Percentiles rank a stretch among this genome's conserved stretches.
These are phyloP conservation scores for Vanderwaltozyma polyspora DNA, from an alignment of 805 yeast genomes.

Conservation along the genomic window DNA sequence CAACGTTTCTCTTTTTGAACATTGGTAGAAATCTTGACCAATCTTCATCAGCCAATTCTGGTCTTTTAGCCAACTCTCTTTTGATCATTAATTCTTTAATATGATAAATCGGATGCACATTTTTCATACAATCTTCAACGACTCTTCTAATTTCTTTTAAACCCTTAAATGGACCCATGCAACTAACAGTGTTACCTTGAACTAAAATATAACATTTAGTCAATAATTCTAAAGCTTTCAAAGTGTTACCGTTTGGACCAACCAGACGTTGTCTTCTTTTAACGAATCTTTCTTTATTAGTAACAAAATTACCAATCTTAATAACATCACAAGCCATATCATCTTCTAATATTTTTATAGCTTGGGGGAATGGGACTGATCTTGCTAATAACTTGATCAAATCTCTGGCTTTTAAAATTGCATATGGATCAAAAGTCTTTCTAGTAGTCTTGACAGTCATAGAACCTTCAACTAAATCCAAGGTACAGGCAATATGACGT, in stretches of 20 bases:
- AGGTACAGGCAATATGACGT: slow-evolving; percentile 67
- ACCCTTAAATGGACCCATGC: slow-evolving; percentile 94
- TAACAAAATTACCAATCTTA: slow-evolving; percentile 81
- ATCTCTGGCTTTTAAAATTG: slow-evolving; percentile 88
- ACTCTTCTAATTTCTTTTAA: slow-evolving; percentile 85
- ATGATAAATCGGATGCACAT: slow-evolving; percentile 94
- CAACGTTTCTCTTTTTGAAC: slow-evolving; percentile 92
- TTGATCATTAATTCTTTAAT: slow-evolving; percentile 96
- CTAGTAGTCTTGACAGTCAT: slow-evolving; percentile 95
- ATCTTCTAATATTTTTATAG: slow-evolving; percentile 80
- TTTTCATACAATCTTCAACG: slow-evolving; percentile 95
- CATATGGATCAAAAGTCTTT: slow-evolving; percentile 91
- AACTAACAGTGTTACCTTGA: slow-evolving; percentile 94
- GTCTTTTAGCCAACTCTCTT: slow-evolving; percentile 87
- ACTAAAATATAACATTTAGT: slow-evolving; percentile 94
- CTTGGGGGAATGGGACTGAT: slow-evolving; percentile 95
- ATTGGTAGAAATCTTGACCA: slow-evolving; percentile 95
- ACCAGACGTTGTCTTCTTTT: slow-evolving; percentile 93
- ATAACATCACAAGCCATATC: slow-evolving; percentile 93
- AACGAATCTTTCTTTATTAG: slow-evolving; percentile 86
- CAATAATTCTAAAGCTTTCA: slow-evolving; percentile 86
- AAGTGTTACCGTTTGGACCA: slow-evolving; percentile 94
- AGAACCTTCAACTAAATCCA: slow-evolving; percentile 90
- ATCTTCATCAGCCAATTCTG: slow-evolving; percentile 90
- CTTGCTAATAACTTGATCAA: slow-evolving; percentile 86